Evolutionary conservation across 768 basidiomycete genomes (phyloP), one percentile per base, ranked within the genome.

Genomic region (Coprinopsis cinerea): DNA sequence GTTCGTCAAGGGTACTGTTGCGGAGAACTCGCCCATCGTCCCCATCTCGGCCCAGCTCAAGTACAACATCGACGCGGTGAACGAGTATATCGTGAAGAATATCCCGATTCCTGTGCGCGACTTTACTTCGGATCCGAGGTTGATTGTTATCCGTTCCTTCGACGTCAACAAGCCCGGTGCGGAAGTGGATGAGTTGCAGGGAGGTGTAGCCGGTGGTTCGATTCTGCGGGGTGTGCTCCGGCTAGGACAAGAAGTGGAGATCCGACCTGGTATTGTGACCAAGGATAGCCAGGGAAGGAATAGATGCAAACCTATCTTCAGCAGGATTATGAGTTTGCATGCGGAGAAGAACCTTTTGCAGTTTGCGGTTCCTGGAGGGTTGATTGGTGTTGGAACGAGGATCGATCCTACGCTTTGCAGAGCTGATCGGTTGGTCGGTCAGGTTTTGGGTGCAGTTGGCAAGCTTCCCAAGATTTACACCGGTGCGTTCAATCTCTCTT

Each of bases 141-240:
- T 99, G 57, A 98, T 98, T 64, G 94, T 98, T 65, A 99, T 99
- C 67, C 92, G 95, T 57, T 96, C 93, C 17, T 99, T 98, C 70
- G 96, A 99, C 66, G 95, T 99, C 66, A 99, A 99, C 79, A 97
- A 96, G 68, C 96, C 96, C 10, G 96, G 95, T 63, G 83, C 94
- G 2, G 92, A 93, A 62, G 93, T 98, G 2, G 88, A 95, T 58
- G 96, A 99, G 36, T 78, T 98, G 53, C 95, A 97, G 70, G 95
- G 95, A 51, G 96, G 96, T 61, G 96, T 98, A 32, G 96, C 96
- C 15, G 96, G 96, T 66, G 95, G 96, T 17, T 92, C 88, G 10
- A 95, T 98, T 62, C 77, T 99, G 54, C 89, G 83, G 3, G 95
- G 96, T 60, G 86, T 96, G 20, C 81, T 99, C 52, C 79, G 77